Conservation (phyloP, 192 early-diverging fungal species). For the Umbelopsis ramanniana region DNA sequence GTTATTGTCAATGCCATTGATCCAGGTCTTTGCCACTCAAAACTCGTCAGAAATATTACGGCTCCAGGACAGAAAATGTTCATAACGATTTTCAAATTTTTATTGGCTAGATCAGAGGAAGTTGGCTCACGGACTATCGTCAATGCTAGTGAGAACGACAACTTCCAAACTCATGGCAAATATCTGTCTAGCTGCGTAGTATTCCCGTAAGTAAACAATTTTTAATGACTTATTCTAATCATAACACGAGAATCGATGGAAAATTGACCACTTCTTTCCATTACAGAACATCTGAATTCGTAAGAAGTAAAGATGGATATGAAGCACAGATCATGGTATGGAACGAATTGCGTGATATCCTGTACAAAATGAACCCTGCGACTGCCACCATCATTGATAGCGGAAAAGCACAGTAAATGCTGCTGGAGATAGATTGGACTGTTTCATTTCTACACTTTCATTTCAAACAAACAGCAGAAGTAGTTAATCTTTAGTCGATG, state of each 20-base stretch:
- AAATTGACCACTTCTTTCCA: neutral
- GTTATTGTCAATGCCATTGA: neutral
- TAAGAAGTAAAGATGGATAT: neutral
- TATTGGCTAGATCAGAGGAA: neutral
- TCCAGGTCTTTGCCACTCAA: neutral
- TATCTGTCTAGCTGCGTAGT: neutral
- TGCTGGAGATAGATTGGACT: too few relatives aligned
- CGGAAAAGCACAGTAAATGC: too few relatives aligned
- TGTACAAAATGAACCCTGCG: neutral
- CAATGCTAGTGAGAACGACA: neutral
- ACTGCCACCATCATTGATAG: neutral
- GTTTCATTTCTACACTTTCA: too few relatives aligned
- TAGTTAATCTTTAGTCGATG: too few relatives aligned
- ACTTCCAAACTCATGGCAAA: conserved; percentile 12
- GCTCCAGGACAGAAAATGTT: too few relatives aligned
- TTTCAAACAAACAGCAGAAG: too few relatives aligned
- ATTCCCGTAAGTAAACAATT: neutral
- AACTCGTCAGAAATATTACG: neutral
- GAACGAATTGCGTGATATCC: neutral
- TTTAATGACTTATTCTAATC: neutral
- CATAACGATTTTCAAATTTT: neutral
- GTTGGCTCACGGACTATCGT: neutral
- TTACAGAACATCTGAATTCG: neutral
- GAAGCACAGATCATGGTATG: neutral
- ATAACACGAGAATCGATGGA: neutral